Evolutionary conservation across 768 basidiomycete genomes (phyloP).

Genomic region (Leccinum broughii): DNA sequence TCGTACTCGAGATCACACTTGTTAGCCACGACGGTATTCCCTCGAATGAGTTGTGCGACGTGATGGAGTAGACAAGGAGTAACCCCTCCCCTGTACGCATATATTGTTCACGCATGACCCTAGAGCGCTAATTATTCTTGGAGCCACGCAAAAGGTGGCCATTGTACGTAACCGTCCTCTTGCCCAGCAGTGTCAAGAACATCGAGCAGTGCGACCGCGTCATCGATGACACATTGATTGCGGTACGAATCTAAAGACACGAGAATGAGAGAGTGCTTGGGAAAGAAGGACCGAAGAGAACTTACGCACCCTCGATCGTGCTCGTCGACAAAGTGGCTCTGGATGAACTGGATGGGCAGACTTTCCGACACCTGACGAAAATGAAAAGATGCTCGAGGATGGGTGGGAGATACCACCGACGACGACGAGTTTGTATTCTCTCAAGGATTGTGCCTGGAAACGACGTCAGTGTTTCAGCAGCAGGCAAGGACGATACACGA

Average conservation of each 20-base stretch:
- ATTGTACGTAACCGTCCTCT: conserved; percentile 80
- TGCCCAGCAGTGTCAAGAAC: conserved; percentile 97
- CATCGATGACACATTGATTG: conserved; percentile 96
- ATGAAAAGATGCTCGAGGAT: background rate
- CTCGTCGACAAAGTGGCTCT: conserved; percentile 83
- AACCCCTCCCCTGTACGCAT: conserved; percentile 99
- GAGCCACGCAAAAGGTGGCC: conserved; percentile 3
- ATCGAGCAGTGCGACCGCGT: conserved; percentile 94
- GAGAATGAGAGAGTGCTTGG: conserved; percentile 1
- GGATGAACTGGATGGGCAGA: conserved; percentile 97
- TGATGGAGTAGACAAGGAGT: conserved; percentile 96
- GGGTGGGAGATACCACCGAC: conserved; percentile 72
- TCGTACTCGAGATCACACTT: conserved; percentile 97
- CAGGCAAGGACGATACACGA: background rate
- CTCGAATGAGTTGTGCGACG: conserved; percentile 96
- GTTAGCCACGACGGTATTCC: conserved; percentile 99
- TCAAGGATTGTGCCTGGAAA: conserved; percentile 77
- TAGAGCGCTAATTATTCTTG: conserved; percentile 31
- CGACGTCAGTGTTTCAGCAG: background rate
- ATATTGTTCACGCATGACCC: conserved; percentile 99
- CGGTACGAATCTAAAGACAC: conserved; percentile 79
- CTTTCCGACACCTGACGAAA: conserved; percentile 54
- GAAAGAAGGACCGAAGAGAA: background rate
- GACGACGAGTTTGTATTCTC: conserved; percentile 93
- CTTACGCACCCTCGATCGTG: conserved; percentile 80